Evolutionary conservation across 441 rosid genomes (phyloP).

Genomic region (Gossypium schwendimanii): DNA sequence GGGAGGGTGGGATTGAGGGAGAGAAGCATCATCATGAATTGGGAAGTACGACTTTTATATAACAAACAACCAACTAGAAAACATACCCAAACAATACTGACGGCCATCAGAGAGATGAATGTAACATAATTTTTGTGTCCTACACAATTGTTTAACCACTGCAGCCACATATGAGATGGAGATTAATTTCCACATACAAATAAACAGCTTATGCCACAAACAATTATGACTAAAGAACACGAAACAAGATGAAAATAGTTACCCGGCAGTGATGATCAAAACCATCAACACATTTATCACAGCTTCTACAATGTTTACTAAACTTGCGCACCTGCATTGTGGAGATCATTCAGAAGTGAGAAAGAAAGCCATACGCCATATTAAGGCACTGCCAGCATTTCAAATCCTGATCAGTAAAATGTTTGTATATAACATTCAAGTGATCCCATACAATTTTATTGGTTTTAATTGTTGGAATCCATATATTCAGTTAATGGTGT

Average conservation of each 20-base stretch:
- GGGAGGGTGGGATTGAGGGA: neutral
- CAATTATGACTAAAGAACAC: constrained; percentile 17
- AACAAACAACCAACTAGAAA: neutral
- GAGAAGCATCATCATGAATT: constrained; percentile 15
- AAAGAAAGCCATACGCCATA: neutral
- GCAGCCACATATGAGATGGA: constrained; percentile 27
- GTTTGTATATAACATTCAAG: neutral
- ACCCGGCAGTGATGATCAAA: constrained; percentile 77
- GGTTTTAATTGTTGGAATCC: neutral
- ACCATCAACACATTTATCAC: constrained; percentile 26
- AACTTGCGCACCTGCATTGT: constrained; percentile 53
- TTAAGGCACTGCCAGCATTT: neutral
- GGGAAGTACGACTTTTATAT: constrained; percentile 4
- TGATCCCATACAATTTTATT: neutral
- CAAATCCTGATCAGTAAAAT: neutral
- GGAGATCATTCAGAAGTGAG: constrained; percentile 12
- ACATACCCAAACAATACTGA: constrained; percentile 63
- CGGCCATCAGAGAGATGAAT: constrained; percentile 55
- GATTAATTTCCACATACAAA: constrained; percentile 16
- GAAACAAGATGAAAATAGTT: constrained; percentile 21
- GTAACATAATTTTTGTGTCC: constrained; percentile 55
- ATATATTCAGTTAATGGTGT: neutral
- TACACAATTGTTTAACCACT: constrained; percentile 77
- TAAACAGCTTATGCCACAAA: neutral
- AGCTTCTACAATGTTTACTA: constrained; percentile 69